These are phyloP conservation scores for Trypanosoma conorhini DNA, from an alignment of 208 protist species.

Conservation along the genomic window DNA sequence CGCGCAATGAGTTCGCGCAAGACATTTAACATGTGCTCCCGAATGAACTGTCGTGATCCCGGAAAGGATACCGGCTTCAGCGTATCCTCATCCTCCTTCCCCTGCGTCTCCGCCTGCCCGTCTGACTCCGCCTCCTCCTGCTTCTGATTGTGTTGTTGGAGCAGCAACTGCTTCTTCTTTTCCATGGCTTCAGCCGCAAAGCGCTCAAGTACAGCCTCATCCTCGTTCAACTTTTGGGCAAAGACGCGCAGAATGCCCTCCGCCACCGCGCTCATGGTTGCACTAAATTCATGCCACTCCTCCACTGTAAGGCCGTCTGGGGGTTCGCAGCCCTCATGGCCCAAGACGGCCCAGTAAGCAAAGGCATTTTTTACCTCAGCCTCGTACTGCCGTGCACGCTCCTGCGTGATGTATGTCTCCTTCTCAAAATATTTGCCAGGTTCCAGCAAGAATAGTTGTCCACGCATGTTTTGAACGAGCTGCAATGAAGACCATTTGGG, in stretches of 20 bases:
- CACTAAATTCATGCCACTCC: constrained; percentile 46
- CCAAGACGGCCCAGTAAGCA: constrained; percentile 76
- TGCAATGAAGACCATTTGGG: constrained; percentile 45
- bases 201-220: constrained; percentile 65
- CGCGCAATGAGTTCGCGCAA: constrained; percentile 84
- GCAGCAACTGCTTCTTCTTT: constrained; percentile 12
- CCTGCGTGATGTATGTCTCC: constrained; percentile 87
- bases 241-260: constrained; percentile 65
- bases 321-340: constrained; percentile 40
- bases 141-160: constrained; percentile 1
- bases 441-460: constrained; percentile 49
- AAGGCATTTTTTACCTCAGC: constrained; percentile 81
- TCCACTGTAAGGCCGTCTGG: constrained; percentile 37
- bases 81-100: background rate
- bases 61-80: constrained; percentile 45
- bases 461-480: constrained; percentile 43
- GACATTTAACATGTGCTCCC: constrained; percentile 82
- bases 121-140: constrained; percentile 12
- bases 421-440: constrained; percentile 81
- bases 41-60: constrained; percentile 83
- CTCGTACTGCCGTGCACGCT: constrained; percentile 82
- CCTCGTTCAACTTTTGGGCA: constrained; percentile 70
- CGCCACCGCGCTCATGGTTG: constrained; percentile 50
- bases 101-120: constrained; percentile 9
- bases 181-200: constrained; percentile 55